Conservation (phyloP, 768 basidiomycete species). For the Lentinula detonsa region DNA sequence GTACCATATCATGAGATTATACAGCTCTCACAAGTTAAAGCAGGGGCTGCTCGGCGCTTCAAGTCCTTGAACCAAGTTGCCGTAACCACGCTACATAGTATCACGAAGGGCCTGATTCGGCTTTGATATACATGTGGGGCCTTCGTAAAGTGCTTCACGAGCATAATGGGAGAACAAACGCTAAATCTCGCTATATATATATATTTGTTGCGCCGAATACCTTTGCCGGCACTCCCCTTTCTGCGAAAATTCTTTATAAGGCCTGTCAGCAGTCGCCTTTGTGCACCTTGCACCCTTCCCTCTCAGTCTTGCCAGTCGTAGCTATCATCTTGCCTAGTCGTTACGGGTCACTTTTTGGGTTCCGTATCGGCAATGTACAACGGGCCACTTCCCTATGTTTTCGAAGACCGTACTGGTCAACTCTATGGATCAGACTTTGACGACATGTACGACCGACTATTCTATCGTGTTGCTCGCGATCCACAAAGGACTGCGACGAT, state of each 20-base stretch:
- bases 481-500: slow-evolving; percentile 39
- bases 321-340: neutral
- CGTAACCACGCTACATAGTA: neutral
- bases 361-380: neutral
- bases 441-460: slow-evolving; percentile 73
- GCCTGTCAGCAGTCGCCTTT: neutral
- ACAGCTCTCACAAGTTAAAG: neutral
- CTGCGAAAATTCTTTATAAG: neutral
- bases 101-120: neutral
- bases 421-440: slow-evolving; percentile 59
- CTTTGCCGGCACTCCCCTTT: neutral
- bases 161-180: slow-evolving; percentile 1
- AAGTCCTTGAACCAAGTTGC: neutral
- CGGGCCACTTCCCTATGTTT: slow-evolving; percentile 41
- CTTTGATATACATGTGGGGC: neutral
- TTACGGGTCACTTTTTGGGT: neutral
- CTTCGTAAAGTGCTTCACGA: neutral
- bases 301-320: neutral
- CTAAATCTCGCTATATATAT: neutral
- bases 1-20: neutral
- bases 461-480: slow-evolving; percentile 52
- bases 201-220: neutral
- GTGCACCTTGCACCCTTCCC: neutral
- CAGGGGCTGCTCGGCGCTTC: neutral
- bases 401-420: slow-evolving; percentile 64